Evolutionary conservation across 768 basidiomycete genomes (phyloP).

Genomic region (Leucosporidium creatinivorum): DNA sequence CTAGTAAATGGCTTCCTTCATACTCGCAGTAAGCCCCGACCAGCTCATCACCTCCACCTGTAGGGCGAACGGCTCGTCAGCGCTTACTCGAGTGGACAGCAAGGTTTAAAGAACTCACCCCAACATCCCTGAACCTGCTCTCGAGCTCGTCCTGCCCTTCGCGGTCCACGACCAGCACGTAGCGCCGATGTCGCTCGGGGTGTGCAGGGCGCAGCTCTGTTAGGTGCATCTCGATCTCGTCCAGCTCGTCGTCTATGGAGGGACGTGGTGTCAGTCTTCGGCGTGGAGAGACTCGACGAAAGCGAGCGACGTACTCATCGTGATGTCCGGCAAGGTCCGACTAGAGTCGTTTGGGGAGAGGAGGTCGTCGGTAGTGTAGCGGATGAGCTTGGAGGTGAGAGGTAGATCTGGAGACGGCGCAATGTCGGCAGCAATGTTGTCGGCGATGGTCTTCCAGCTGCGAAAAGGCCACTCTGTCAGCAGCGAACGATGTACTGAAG

Average conservation of each 20-base stretch:
- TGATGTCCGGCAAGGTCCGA: background rate
- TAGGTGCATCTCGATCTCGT: slow-evolving; percentile 3
- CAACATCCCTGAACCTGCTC: background rate
- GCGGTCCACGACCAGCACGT: slow-evolving; percentile 10
- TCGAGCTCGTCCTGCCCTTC: background rate
- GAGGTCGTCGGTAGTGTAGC: background rate
- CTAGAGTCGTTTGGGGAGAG: background rate
- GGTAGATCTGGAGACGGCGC: background rate
- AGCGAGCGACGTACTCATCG: background rate
- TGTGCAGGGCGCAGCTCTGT: background rate
- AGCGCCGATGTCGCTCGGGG: slow-evolving; percentile 9
- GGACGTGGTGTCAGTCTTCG: background rate
- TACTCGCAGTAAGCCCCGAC: background rate
- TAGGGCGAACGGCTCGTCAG: background rate
- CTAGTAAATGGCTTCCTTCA: background rate
- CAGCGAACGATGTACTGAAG: too few species aligned
- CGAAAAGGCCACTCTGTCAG: too few species aligned
- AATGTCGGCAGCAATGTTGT: background rate
- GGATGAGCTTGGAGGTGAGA: background rate
- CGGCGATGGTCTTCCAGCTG: background rate
- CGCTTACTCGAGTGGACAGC: background rate
- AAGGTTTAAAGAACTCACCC: background rate
- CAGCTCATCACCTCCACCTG: background rate
- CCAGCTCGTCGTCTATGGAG: background rate
- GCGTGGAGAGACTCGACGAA: background rate